Evolutionary conservation across 2,329 filamentous ascomycete genomes (phyloP), one percentile per base, ranked within the genome.

Genomic region (Claviceps arundinis): DNA sequence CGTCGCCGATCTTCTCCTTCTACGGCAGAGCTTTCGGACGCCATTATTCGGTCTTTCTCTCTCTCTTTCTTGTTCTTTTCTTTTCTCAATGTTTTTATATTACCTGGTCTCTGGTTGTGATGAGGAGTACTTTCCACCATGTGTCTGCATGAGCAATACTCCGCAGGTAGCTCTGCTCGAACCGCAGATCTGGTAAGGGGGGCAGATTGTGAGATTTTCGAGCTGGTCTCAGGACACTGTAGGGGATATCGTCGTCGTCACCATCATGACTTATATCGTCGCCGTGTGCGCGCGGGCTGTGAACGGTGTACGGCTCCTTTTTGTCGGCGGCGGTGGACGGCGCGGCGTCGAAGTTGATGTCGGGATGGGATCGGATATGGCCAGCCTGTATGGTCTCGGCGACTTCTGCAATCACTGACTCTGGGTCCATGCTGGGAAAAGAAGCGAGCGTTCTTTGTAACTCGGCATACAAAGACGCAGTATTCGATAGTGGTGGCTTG

Each of bases 121-220:
- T 91, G 72, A 85, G 86, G 7, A 80, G 76, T 37, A 98, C 80
- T 65, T 81, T 81, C 72, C 85, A 84, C 82, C 84, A 90, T 24
- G 81, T 82, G 58, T 93, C 80, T 38, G 89, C 89, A 52, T 81
- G 76, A 57, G 84, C 80, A 60, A 98, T 86, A 70, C 89, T 95
- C 61, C 87, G 85, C 52, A 98, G 78, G 68, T 98, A 98, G 75
- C 90, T 96, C 77, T 98, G 93, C 72, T 98, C 93, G 70, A 97
- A 97, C 44, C 93, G 81, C 58, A 98, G 73, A 70, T 98, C 93
- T 4, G 90, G 89, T 63, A 96, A 78, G 8, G 81, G 79, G 34
- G 77, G 79, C 51, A 83, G 71, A 42, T 70, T 66, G 38, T 69
- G 66, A 47, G 63, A 62, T 47, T 72, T 73, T 50, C 71, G 71